phyloP scores from a whole-genome alignment of 2,329 filamentous ascomycete genomes.

The Decorospora gaudefroyi region DNA sequence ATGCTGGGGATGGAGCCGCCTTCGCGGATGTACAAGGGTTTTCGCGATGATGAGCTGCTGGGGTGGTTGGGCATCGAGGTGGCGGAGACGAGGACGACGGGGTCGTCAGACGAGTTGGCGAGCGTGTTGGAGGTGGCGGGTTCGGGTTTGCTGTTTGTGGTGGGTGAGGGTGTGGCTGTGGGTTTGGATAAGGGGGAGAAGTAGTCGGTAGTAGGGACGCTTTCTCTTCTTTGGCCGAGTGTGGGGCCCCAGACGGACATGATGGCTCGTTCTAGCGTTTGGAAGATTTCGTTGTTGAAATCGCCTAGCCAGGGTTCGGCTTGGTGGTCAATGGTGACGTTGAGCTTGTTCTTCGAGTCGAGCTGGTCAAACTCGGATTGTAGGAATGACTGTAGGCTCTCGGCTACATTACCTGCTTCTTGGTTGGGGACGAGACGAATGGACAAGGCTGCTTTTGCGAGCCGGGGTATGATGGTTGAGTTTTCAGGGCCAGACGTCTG shows the following conservation, averaged over 20 bases:
- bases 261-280: conserved; percentile 82
- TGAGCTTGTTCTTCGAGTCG: conserved; percentile 78
- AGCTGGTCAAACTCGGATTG: conserved; percentile 72
- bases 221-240: conserved; percentile 35
- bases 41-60: conserved; percentile 39
- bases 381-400: conserved; percentile 69
- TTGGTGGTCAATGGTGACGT: conserved; percentile 84
- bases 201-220: conserved; percentile 15
- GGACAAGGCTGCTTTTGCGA: conserved; percentile 86
- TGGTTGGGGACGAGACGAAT: conserved; percentile 93
- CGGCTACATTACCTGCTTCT: conserved; percentile 76
- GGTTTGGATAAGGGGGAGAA: conserved; percentile 18
- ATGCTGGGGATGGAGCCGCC: conserved; percentile 95
- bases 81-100: conserved; percentile 2
- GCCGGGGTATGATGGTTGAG: conserved; percentile 86
- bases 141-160: conserved; percentile 22
- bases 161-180: conserved; percentile 6
- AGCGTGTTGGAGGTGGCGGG: conserved; percentile 59
- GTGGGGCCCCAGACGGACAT: conserved; percentile 78
- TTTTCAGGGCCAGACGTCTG: conserved; percentile 88
- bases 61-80: conserved; percentile 2
- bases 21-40: conserved; percentile 90
- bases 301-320: conserved; percentile 97
- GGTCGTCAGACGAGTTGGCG: conserved; percentile 46
- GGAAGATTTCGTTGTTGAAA: conserved; percentile 86